Conservation (phyloP, 2,329 filamentous ascomycete species). For the Aspergillus niger region DNA sequence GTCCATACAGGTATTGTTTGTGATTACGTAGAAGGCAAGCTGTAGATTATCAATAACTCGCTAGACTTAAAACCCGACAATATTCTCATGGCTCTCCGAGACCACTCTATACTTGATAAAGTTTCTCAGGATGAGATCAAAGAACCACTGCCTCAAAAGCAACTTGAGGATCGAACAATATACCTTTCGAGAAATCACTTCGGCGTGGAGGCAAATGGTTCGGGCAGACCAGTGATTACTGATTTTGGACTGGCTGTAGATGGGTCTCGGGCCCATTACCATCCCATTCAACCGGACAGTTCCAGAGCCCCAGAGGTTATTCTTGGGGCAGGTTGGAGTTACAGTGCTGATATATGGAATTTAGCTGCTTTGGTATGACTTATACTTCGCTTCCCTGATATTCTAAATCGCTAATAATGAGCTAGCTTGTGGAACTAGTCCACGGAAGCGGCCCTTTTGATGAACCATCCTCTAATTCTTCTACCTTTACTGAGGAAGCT, state of each 20-base stretch:
- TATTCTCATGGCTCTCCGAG: background rate
- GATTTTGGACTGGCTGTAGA: background rate
- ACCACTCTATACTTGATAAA: background rate
- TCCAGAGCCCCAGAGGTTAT: background rate
- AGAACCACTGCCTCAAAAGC: background rate
- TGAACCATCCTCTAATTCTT: background rate
- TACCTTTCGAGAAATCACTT: background rate
- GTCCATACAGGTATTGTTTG: constrained; percentile 39
- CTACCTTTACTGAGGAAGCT: background rate
- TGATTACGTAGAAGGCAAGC: background rate
- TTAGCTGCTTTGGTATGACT: background rate
- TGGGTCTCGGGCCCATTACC: background rate
- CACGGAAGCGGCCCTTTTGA: background rate
- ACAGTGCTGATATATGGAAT: background rate
- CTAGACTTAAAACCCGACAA: background rate
- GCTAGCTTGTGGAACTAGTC: background rate
- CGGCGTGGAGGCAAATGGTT: background rate
- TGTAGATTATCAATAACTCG: constrained; percentile 7
- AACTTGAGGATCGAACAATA: background rate
- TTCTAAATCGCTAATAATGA: background rate
- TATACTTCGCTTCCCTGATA: background rate
- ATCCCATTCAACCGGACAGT: background rate
- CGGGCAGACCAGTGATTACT: background rate
- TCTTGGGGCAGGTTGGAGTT: background rate
- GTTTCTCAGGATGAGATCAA: background rate